Percentiles rank a stretch among this genome's conserved stretches.
Conservation (phyloP, 1,284 basidiomycete species). For the Neolentinus lepideus region DNA sequence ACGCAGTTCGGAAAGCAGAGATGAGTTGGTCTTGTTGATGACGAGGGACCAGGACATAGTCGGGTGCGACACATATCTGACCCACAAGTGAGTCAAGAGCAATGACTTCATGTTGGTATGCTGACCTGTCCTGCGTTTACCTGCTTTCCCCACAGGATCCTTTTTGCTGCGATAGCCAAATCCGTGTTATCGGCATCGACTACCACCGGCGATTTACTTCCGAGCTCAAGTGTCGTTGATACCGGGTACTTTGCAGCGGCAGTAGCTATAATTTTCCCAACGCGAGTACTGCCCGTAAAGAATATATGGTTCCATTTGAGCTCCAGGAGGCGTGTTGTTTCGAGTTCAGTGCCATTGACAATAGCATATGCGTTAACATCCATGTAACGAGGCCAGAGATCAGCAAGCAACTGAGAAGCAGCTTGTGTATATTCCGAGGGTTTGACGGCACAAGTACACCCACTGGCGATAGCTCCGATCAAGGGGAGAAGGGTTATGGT, state of each 20-base stretch:
- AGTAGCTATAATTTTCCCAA: background rate
- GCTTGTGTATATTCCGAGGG: slow-evolving; percentile 40
- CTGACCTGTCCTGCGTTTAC: slow-evolving; percentile 32
- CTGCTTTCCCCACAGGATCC: slow-evolving; percentile 41
- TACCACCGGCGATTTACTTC: slow-evolving; percentile 48
- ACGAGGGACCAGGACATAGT: slow-evolving; percentile 39
- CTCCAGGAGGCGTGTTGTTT: slow-evolving; percentile 23
- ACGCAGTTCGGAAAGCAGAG: slow-evolving; percentile 26
- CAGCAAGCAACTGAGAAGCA: slow-evolving; percentile 34
- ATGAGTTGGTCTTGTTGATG: slow-evolving; percentile 33
- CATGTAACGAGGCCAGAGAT: slow-evolving; percentile 42
- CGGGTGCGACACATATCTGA: slow-evolving; percentile 37
- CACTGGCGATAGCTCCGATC: slow-evolving; percentile 36
- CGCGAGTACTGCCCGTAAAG: background rate
- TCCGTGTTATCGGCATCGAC: slow-evolving; percentile 31
- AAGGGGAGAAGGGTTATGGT: slow-evolving; percentile 16
- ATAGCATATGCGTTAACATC: slow-evolving; percentile 28
- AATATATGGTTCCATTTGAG: background rate
- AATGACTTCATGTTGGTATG: background rate
- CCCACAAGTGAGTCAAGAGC: background rate
- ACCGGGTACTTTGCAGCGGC: background rate
- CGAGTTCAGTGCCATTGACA: slow-evolving; percentile 37
- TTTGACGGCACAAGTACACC: slow-evolving; percentile 37
- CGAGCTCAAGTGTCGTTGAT: slow-evolving; percentile 31
- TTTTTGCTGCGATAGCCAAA: slow-evolving; percentile 19